Conservation (phyloP, 2,329 filamentous ascomycete species). For the Colletotrichum phormii region DNA sequence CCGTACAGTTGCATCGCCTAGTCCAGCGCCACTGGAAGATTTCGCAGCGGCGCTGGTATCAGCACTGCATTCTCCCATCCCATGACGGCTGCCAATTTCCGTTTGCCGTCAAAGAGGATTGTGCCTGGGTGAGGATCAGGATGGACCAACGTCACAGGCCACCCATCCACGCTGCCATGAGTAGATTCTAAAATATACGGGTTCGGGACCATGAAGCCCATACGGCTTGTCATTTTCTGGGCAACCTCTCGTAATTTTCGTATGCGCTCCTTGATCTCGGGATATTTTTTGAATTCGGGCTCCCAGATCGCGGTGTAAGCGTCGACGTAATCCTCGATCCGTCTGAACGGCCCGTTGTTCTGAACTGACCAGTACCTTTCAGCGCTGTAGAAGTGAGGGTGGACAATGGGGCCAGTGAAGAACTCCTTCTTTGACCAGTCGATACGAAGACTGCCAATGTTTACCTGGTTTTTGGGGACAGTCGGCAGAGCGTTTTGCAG, state of each 20-base stretch:
- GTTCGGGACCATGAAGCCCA: background rate
- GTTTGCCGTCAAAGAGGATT: slow-evolving; percentile 14
- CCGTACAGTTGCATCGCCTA: background rate
- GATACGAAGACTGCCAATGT: slow-evolving; percentile 29
- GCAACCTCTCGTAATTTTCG: background rate
- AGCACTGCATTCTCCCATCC: slow-evolving; percentile 33
- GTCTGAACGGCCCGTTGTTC: background rate
- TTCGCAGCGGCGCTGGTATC: slow-evolving; percentile 23
- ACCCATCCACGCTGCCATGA: slow-evolving; percentile 9
- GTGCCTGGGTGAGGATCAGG: slow-evolving; percentile 25
- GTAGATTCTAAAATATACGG: background rate
- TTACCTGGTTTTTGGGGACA: background rate
- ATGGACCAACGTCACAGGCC: slow-evolving; percentile 17
- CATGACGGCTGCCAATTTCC: slow-evolving; percentile 19
- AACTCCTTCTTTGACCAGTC: slow-evolving; percentile 25
- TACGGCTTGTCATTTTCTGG: background rate
- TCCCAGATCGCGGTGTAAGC: background rate
- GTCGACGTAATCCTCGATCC: slow-evolving; percentile 2
- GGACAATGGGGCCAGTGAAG: slow-evolving; percentile 13
- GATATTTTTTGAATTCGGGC: background rate
- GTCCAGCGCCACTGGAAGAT: slow-evolving; percentile 1
- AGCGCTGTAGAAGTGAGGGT: slow-evolving; percentile 11
- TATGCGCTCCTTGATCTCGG: background rate
- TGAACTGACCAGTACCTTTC: background rate
- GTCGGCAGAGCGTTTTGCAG: background rate